These are phyloP conservation scores for Claviceps sp. DNA, from an alignment of 2,329 filamentous ascomycete genomes.

Conservation along the genomic window DNA sequence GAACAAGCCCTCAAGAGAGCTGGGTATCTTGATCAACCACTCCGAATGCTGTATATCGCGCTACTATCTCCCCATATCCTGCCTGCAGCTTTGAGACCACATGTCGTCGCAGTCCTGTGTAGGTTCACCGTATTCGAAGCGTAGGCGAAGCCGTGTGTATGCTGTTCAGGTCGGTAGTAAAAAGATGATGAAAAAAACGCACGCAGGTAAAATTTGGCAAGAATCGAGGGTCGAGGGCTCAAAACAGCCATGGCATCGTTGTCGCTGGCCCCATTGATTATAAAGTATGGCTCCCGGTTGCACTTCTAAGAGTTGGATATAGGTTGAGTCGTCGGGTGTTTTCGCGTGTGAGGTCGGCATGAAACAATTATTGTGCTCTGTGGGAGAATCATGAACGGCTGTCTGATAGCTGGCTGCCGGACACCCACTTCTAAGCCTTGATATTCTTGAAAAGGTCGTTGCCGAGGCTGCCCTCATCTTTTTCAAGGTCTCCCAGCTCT, in stretches of 20 bases:
- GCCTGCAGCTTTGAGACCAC: slow-evolving; percentile 1
- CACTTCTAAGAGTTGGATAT: not conserved
- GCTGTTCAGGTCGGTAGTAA: not conserved
- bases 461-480: slow-evolving; percentile 33
- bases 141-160: not conserved
- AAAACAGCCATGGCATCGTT: slow-evolving; percentile 10
- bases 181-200: not conserved
- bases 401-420: not conserved
- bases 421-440: slow-evolving; percentile 25
- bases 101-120: slow-evolving; percentile 1
- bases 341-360: not conserved
- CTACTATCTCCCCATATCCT: not conserved
- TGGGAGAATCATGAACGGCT: not conserved
- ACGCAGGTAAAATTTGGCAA: slow-evolving; percentile 2
- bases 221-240: slow-evolving; percentile 10
- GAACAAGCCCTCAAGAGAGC: slow-evolving; percentile 23
- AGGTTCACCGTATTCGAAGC: not conserved
- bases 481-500: slow-evolving; percentile 39
- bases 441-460: slow-evolving; percentile 46
- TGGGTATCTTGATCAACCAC: slow-evolving; percentile 26
- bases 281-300: not conserved
- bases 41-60: slow-evolving; percentile 11
- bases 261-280: slow-evolving; percentile 14
- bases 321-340: not conserved
- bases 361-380: not conserved